Conservation (phyloP, 2,329 filamentous ascomycete genomes). For the Harringtonia lauricola region DNA sequence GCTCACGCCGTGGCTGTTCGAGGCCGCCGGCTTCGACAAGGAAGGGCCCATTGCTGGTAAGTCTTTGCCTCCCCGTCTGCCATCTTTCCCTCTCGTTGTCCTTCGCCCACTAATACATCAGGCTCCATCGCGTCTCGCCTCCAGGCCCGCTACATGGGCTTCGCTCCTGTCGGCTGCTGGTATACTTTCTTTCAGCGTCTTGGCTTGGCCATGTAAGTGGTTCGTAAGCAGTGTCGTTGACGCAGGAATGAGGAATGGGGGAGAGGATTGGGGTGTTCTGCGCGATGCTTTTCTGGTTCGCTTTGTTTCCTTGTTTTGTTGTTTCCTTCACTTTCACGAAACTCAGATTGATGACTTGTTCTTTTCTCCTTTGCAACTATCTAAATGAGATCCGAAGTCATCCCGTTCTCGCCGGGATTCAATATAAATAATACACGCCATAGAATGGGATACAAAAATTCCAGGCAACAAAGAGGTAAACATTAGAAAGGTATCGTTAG, state of each 20-base stretch:
- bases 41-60: neutral
- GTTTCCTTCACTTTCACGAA: neutral
- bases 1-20: neutral
- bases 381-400: too few species aligned
- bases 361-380: too few species aligned
- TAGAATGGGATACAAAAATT: neutral
- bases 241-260: too few species aligned
- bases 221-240: neutral
- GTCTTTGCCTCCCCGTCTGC: neutral
- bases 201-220: neutral
- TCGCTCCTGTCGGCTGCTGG: neutral
- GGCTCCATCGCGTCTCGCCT: neutral
- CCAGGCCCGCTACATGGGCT: neutral
- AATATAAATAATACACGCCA: neutral
- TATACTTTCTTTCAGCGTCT: constrained; percentile 1
- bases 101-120: neutral
- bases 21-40: neutral
- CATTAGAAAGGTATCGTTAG: neutral
- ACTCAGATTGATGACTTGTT: too few species aligned
- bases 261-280: too few species aligned
- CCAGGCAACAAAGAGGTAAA: neutral
- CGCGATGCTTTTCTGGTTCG: too few species aligned
- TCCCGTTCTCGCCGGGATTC: too few species aligned
- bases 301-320: too few species aligned
- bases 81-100: neutral